phyloP scores from a whole-genome alignment of 2,329 filamentous ascomycete genomes.

The Sporothrix euskadiensis region DNA sequence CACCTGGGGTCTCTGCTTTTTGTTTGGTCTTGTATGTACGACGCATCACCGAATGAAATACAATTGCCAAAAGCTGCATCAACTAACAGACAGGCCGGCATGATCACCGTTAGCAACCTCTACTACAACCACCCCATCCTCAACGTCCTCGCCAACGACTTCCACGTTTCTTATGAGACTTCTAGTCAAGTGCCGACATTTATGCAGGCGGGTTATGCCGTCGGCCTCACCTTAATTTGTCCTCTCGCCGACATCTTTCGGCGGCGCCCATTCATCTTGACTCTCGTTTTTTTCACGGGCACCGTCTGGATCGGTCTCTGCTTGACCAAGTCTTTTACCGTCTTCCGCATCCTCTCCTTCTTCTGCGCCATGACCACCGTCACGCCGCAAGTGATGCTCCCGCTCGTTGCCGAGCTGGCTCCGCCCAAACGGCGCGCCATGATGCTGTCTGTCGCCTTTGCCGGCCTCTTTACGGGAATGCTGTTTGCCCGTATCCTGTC shows the following conservation, averaged over 20 bases:
- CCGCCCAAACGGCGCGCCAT: constrained; percentile 66
- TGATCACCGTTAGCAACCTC: constrained; percentile 69
- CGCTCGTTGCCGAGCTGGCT: constrained; percentile 72
- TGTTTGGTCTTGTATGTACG: constrained; percentile 8
- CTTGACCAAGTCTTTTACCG: constrained; percentile 60
- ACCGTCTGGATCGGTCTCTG: constrained; percentile 67
- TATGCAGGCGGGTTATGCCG: constrained; percentile 74
- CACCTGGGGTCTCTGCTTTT: constrained; percentile 16
- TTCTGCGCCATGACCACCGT: constrained; percentile 62
- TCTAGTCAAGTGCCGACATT: constrained; percentile 67
- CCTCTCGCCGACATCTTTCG: constrained; percentile 68
- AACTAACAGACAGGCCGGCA: constrained; percentile 19
- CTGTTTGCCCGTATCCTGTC: constrained; percentile 59
- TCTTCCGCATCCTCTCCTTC: constrained; percentile 68
- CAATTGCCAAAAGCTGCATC: not conserved
- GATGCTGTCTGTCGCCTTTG: constrained; percentile 65
- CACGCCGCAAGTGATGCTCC: constrained; percentile 74
- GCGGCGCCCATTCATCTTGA: constrained; percentile 65
- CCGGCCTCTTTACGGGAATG: constrained; percentile 70
- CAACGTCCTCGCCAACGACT: constrained; percentile 64
- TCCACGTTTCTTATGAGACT: constrained; percentile 65
- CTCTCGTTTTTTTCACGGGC: constrained; percentile 65
- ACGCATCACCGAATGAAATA: not conserved
- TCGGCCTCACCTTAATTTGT: constrained; percentile 70
- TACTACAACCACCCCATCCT: constrained; percentile 78